Conservation (phyloP, 495 filamentous ascomycete species). For the Aspergillus mulundensis region DNA sequence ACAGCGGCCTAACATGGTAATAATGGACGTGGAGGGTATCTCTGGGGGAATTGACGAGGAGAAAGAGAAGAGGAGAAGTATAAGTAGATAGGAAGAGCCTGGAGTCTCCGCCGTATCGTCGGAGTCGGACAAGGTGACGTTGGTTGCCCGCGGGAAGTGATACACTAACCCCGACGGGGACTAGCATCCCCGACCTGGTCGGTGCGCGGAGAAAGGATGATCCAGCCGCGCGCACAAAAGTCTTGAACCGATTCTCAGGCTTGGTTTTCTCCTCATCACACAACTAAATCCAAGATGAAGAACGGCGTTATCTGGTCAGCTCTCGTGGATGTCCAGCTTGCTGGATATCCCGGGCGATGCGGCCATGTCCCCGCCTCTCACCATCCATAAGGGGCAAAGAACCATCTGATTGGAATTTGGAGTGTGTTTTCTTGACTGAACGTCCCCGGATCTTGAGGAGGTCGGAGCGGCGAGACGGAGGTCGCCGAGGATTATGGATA, state of each 20-base stretch:
- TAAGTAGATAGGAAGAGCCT: slow-evolving; percentile 23
- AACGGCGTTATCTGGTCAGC: slow-evolving; percentile 44
- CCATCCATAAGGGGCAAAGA: slow-evolving; percentile 46
- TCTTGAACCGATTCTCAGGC: neutral
- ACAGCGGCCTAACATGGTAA: slow-evolving; percentile 42
- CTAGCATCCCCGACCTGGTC: slow-evolving; percentile 31
- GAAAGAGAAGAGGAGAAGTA: slow-evolving; percentile 2
- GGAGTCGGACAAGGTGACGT: slow-evolving; percentile 24
- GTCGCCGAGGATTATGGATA: no score
- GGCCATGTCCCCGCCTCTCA: slow-evolving; percentile 47
- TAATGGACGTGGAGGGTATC: slow-evolving; percentile 10
- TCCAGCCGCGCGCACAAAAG: slow-evolving; percentile 18
- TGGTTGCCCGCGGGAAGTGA: slow-evolving; percentile 46
- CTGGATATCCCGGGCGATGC: slow-evolving; percentile 44
- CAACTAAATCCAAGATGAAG: slow-evolving; percentile 57
- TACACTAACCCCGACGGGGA: slow-evolving; percentile 24
- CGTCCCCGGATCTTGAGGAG: neutral
- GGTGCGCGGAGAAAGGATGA: slow-evolving; percentile 18
- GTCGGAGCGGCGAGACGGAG: neutral
- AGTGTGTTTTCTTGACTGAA: slow-evolving; percentile 1
- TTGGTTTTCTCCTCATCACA: slow-evolving; percentile 38
- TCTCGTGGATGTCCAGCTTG: slow-evolving; percentile 36
- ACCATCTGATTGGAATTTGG: slow-evolving; percentile 44
- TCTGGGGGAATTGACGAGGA: neutral
- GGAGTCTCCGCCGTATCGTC: slow-evolving; percentile 14